phyloP scores from a whole-genome alignment of 495 filamentous ascomycete genomes.

The Letharia columbiana region DNA sequence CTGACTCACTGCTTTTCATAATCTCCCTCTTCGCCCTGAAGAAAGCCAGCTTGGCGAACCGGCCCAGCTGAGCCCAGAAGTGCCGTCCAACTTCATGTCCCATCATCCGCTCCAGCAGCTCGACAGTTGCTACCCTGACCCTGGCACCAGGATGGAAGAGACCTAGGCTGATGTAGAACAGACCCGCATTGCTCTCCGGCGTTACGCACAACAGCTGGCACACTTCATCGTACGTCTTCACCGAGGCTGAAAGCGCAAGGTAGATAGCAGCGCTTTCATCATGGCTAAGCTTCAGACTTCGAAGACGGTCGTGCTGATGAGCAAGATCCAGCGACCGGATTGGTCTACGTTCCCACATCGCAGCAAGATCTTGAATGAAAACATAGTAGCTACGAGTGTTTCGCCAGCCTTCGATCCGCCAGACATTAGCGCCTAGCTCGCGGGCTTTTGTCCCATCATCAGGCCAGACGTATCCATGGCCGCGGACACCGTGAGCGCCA shows the following conservation, averaged over 20 bases:
- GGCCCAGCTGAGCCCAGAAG: conserved; percentile 79
- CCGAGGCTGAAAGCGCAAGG: conserved; percentile 62
- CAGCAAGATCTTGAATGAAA: conserved; percentile 74
- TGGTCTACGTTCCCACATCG: conserved; percentile 51
- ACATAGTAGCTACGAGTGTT: conserved; percentile 90
- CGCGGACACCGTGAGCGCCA: conserved; percentile 49
- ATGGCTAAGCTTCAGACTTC: conserved; percentile 63
- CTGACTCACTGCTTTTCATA: conserved; percentile 12
- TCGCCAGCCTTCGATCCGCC: conserved; percentile 91
- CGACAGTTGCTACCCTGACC: conserved; percentile 68
- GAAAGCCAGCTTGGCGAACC: conserved; percentile 74
- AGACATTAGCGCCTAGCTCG: conserved; percentile 82
- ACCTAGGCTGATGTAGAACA: conserved; percentile 87
- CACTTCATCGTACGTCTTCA: conserved; percentile 78
- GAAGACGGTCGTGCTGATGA: conserved; percentile 85
- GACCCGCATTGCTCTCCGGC: conserved; percentile 76
- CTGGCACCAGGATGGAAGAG: conserved; percentile 84
- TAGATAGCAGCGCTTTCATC: conserved; percentile 71
- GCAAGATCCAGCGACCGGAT: conserved; percentile 78
- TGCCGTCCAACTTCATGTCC: conserved; percentile 85
- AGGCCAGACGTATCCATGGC: conserved; percentile 93
- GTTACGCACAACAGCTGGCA: conserved; percentile 79
- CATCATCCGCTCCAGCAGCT: conserved; percentile 72
- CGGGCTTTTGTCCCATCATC: conserved; percentile 70
- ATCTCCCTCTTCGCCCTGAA: conserved; percentile 34